Conservation (phyloP, 441 rosid genomes). For the Populus hybrid region DNA sequence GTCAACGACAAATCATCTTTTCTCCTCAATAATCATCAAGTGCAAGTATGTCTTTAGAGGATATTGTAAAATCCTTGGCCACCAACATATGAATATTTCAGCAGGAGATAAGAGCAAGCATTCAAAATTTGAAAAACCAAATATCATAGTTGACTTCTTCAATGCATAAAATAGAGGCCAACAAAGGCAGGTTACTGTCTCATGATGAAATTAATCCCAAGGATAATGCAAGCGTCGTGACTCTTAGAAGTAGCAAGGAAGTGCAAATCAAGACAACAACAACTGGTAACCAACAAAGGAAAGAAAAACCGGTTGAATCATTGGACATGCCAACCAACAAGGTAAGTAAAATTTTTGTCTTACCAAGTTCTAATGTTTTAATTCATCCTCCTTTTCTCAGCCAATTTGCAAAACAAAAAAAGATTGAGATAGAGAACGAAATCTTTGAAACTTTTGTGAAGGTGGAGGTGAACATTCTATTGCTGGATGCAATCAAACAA, state of each 20-base stretch:
- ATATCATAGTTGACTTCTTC: background rate
- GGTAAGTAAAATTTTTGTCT: background rate
- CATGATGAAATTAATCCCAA: background rate
- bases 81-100: too few relatives aligned
- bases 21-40: too few relatives aligned
- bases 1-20: too few relatives aligned
- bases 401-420: background rate
- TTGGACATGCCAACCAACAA: background rate
- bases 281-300: background rate
- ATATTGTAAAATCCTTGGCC: too few relatives aligned
- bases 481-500: background rate
- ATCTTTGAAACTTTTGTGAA: background rate
- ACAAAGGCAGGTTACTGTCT: background rate
- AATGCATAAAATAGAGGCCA: background rate
- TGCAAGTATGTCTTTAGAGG: too few relatives aligned
- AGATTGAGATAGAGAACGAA: background rate
- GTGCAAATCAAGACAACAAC: background rate
- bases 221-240: background rate
- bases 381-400: background rate
- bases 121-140: background rate
- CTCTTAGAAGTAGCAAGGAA: background rate
- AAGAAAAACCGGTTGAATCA: background rate
- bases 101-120: too few relatives aligned
- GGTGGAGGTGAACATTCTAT: background rate
- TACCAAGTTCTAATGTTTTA: background rate